Evolutionary conservation across 2,329 filamentous ascomycete genomes (phyloP).

Genomic region (Dothideomycetes sp.): DNA sequence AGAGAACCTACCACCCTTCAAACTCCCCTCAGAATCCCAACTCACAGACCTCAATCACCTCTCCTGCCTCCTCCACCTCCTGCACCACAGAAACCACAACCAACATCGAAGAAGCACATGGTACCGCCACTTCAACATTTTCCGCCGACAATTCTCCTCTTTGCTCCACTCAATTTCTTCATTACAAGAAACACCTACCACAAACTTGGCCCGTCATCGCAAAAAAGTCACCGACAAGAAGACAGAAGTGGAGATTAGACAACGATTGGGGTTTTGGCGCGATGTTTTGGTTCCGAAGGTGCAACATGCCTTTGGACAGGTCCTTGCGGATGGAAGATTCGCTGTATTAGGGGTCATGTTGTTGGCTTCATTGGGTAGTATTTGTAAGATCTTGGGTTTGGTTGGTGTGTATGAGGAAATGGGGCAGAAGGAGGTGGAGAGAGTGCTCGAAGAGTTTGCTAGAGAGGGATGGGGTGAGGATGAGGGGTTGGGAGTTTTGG

Average conservation of each 20-base stretch:
- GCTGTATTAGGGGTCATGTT: conserved; percentile 37
- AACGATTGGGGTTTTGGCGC: conserved; percentile 32
- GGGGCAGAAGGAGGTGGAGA: conserved; percentile 33
- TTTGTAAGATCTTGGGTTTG: conserved; percentile 33
- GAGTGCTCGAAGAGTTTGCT: conserved; percentile 36
- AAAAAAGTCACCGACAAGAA: conserved; percentile 21
- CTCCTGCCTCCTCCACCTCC: conserved; percentile 55
- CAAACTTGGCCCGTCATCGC: conserved; percentile 21
- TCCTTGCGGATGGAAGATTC: conserved; percentile 38
- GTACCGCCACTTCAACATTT: conserved; percentile 65
- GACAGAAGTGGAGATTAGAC: conserved; percentile 18
- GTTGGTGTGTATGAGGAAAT: conserved; percentile 34
- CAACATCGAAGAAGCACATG: conserved; percentile 75
- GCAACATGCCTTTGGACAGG: conserved; percentile 34
- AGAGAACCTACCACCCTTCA: conserved; percentile 8
- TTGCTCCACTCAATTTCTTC: conserved; percentile 35
- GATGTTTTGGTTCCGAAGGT: conserved; percentile 26
- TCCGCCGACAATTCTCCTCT: conserved; percentile 56
- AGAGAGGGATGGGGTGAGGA: conserved; percentile 28
- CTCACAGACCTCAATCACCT: conserved; percentile 26
- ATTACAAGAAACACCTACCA: conserved; percentile 20
- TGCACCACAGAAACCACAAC: conserved; percentile 80
- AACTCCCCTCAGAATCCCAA: conserved; percentile 5
- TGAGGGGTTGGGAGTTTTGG: conserved; percentile 24
- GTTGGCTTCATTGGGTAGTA: conserved; percentile 33